A percentile compares a stretch with the other conserved stretches of the same genome.
phyloP scores from a whole-genome alignment of 352 stramenopile genomes.

The Phytophthora cryptogea region DNA sequence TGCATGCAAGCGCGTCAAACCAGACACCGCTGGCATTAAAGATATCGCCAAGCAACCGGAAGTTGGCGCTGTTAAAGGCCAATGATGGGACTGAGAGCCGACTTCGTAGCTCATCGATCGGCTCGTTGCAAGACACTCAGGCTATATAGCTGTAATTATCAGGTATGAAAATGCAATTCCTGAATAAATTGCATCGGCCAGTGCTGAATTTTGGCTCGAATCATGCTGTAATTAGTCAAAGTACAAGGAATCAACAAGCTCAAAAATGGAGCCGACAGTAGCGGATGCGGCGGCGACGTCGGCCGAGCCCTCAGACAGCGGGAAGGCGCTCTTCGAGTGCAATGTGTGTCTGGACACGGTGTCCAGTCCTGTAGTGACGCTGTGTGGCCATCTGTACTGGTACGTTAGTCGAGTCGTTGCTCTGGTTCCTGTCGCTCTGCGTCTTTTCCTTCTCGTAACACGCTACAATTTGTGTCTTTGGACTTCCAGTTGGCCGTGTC shows the following conservation, averaged over 20 bases:
- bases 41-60: conserved; percentile 62
- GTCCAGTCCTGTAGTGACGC: conserved; percentile 86
- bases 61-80: conserved; percentile 40
- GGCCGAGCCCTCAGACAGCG: conserved; percentile 21
- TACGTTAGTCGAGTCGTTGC: conserved; percentile 30
- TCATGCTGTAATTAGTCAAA: too few species aligned
- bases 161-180: neutral
- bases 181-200: too few species aligned
- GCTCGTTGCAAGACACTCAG: conserved; percentile 43
- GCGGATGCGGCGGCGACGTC: conserved; percentile 7
- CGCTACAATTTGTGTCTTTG: conserved; percentile 14
- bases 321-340: conserved; percentile 72
- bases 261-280: conserved; percentile 16
- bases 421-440: neutral
- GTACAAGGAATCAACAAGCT: neutral
- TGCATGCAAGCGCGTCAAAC: conserved; percentile 25
- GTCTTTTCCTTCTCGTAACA: conserved; percentile 16
- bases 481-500: conserved; percentile 73
- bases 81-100: conserved; percentile 24
- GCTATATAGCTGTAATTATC: conserved; percentile 8
- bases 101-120: conserved; percentile 44
- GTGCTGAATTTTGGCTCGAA: too few species aligned
- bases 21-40: conserved; percentile 11
- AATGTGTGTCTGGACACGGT: conserved; percentile 91
- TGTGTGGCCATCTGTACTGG: conserved; percentile 92